These are phyloP conservation scores for Nicotiana knightiana DNA, from an alignment of 257 asterid species.

Conservation along the genomic window DNA sequence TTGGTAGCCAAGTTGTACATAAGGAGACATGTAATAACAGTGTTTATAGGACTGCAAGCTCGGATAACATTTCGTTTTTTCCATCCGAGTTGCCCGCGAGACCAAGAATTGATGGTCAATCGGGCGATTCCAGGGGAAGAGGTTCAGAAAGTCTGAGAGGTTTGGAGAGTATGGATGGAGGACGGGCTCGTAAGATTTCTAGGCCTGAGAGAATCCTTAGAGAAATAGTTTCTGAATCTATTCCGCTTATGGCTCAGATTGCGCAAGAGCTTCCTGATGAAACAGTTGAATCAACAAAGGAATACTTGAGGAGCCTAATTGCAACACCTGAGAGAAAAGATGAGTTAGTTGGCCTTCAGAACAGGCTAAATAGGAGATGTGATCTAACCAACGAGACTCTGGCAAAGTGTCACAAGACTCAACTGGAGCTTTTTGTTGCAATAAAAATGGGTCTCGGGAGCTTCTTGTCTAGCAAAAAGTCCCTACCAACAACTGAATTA, in stretches of 20 bases:
- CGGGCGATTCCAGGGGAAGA: constrained; percentile 39
- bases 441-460: constrained; percentile 61
- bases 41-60: constrained; percentile 46
- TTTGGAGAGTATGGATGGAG: constrained; percentile 41
- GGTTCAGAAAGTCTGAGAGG: constrained; percentile 14
- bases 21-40: constrained; percentile 51
- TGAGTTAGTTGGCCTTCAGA: constrained; percentile 54
- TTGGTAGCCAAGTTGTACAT: constrained; percentile 32
- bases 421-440: constrained; percentile 65
- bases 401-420: constrained; percentile 64
- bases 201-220: constrained; percentile 70
- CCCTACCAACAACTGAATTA: constrained; percentile 43
- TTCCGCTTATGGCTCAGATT: constrained; percentile 62
- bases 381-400: constrained; percentile 66
- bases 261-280: constrained; percentile 79
- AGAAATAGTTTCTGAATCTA: constrained; percentile 70
- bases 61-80: constrained; percentile 66
- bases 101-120: constrained; percentile 52
- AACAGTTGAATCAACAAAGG: constrained; percentile 62
- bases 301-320: constrained; percentile 48
- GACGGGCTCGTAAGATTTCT: constrained; percentile 38
- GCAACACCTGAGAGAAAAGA: constrained; percentile 51
- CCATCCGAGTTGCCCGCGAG: constrained; percentile 93
- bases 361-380: constrained; percentile 63
- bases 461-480: constrained; percentile 42